Evolutionary conservation across 768 basidiomycete genomes (phyloP), one percentile per base, ranked within the genome.

Genomic region (Sarcodon sp.): DNA sequence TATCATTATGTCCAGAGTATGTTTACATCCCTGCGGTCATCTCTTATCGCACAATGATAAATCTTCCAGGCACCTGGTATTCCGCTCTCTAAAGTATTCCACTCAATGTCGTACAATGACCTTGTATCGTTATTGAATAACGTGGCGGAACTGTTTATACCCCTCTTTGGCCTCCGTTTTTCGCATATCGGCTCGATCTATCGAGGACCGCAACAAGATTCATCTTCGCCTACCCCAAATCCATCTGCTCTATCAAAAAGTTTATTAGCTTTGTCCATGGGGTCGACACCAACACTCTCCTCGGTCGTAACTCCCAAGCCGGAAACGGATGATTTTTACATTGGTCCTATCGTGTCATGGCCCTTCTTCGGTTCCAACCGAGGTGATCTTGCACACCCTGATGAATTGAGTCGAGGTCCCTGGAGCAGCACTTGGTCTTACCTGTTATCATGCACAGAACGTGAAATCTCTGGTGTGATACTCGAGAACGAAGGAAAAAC

Each of bases 321-420:
- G 35, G 52, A 21, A 38, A 53, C 45, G 9, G 55, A 61, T 34
- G 67, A 72, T 45, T 76, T 72, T 61, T 75, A 80, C 45, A 69
- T 89, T 39, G 87, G 87, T 3, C 83, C 83, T 7, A 90, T 91
- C 56, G 76, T 90, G 45, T 88, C 87, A 3, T 91, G 88, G 87
- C 83, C 87, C 1, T 91, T 90, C 70, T 91, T 91, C 59, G 87
- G 87, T 43, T 83, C 85, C 4, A 79, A 82, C 53, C 73, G 88
- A 36, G 87, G 87, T 33, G 80, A 85, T 50, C 71, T 87, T 18
- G 54, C 62, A 3, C 82, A 83, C 54, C 80, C 79, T 3, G 64
- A 69, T 16, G 84, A 87, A 54, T 69, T 90, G 34, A 69, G 87
- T 55, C 79, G 87, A n/a, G 87, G 87, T 2, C 88, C 87, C 0